A percentile compares a stretch with the other conserved stretches of the same genome.
Conservation (phyloP, 805 yeast species). For the Blastobotrys peoriensis region DNA sequence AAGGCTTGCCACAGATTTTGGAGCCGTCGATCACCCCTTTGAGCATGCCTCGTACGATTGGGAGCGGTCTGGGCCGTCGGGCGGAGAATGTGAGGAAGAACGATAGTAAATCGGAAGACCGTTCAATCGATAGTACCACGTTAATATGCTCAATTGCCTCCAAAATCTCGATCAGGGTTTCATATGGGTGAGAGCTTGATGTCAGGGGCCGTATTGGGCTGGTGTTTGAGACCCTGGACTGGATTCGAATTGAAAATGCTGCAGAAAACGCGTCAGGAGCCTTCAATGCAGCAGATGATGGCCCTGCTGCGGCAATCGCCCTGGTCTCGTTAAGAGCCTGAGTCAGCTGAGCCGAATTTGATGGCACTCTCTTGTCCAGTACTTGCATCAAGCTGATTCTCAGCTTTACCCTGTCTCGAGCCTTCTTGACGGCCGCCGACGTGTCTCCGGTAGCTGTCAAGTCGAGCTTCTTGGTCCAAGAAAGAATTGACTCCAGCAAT, state of each 20-base stretch:
- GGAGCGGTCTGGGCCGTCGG: constrained; percentile 18
- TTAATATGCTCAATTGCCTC: constrained; percentile 15
- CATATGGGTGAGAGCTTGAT: constrained; percentile 18
- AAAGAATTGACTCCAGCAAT: constrained; percentile 30
- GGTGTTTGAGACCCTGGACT: constrained; percentile 23
- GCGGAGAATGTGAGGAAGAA: constrained; percentile 27
- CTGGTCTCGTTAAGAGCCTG: not conserved
- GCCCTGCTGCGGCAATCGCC: too few relatives aligned
- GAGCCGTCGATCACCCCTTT: constrained; percentile 10
- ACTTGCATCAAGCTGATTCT: constrained; percentile 22
- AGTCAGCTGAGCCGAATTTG: not conserved
- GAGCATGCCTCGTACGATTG: constrained; percentile 26
- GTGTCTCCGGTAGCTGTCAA: not conserved
- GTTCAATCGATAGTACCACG: constrained; percentile 12
- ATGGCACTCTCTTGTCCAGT: constrained; percentile 12
- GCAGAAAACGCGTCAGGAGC: constrained; percentile 3
- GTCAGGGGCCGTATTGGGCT: constrained; percentile 23
- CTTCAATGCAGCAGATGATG: not conserved
- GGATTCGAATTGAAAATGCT: constrained; percentile 20
- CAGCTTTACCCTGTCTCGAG: constrained; percentile 44
- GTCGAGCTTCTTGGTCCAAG: constrained; percentile 34
- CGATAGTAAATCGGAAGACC: constrained; percentile 29
- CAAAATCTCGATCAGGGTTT: constrained; percentile 14
- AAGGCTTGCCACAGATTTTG: constrained; percentile 13
- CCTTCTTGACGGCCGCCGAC: constrained; percentile 48